Conservation (phyloP, 169 alveolate genomes). For the Plasmodium cynomolgi region DNA sequence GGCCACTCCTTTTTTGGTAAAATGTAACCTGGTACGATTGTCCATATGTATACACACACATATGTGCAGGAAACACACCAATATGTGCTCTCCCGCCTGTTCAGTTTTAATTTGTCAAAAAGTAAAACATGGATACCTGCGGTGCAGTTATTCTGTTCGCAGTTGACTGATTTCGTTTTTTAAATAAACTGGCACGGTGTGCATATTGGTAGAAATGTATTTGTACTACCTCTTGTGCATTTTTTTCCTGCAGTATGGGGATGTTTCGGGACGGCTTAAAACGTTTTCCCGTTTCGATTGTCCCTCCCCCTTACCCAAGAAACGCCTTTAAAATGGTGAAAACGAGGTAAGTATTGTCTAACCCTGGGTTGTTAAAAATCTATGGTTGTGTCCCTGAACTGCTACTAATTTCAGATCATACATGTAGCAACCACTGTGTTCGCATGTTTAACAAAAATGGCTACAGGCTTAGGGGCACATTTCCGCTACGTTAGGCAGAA, state of each 20-base stretch:
- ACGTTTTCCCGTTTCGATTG: neutral
- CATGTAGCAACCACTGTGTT: neutral
- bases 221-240: neutral
- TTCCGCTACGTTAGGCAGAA: neutral
- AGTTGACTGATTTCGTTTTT: neutral
- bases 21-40: neutral
- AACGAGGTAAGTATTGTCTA: neutral
- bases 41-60: neutral
- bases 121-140: neutral
- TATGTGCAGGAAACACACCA: neutral
- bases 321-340: neutral
- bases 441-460: neutral
- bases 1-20: neutral
- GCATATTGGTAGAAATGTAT: neutral
- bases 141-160: neutral
- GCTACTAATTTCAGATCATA: neutral
- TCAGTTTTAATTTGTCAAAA: neutral
- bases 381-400: neutral
- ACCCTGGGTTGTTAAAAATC: neutral
- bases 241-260: neutral
- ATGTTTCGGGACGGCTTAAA: neutral
- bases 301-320: neutral
- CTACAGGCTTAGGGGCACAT: neutral
- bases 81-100: neutral
- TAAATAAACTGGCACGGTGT: neutral